Base-by-base conservation (phyloP, 805 yeast genomes). In the Candida maris region DNA sequence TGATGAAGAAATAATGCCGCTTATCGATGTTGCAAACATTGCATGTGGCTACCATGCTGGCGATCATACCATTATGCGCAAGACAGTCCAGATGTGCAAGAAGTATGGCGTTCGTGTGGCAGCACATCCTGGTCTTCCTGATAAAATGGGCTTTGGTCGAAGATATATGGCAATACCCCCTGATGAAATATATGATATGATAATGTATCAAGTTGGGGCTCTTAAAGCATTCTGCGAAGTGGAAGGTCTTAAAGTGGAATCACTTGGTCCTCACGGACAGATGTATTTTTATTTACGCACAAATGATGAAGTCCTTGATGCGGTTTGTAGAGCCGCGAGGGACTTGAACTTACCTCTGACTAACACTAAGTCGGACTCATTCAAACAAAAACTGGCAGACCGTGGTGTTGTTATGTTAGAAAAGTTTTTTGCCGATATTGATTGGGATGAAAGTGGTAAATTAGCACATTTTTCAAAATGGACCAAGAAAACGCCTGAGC, bases 1-100 rank as follows among this genome's bases (percentile, higher is more conserved):
- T 5, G 68, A 64, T 45, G 64, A 53, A 13, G 68, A 65, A 16
- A 56, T 64, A 21, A 65, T 64, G 67, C 67, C 66, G 10, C 44
- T 48, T 14, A 64, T 64, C 31, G 66, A 63, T 42, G 50, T 56
- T 7, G 70, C 70, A 6, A 65, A 65, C 36, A 45, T 65, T 36
- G 70, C 70, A 7, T 64, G 70, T 46, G 70, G 70, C 4, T 63
- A 58, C 32, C 70, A 64, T 42, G 70, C 68, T 26, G 68, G 24
- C 8, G 24, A 21, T 21, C 24, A 21, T 21, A 28, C 31, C 13
- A 28, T 28, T 15, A 28, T 28, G 31, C 31, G 31, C 19, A 28
- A 28, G 19, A 28, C 31, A 6, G 55, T 59, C 9, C 27, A 39
- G 28, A 32, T 52, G 37, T 62, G 62, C 12, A 57, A 59, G 30